These are phyloP conservation scores for Gillenia trifoliata DNA, from an alignment of 306 rosid species.

Conservation along the genomic window DNA sequence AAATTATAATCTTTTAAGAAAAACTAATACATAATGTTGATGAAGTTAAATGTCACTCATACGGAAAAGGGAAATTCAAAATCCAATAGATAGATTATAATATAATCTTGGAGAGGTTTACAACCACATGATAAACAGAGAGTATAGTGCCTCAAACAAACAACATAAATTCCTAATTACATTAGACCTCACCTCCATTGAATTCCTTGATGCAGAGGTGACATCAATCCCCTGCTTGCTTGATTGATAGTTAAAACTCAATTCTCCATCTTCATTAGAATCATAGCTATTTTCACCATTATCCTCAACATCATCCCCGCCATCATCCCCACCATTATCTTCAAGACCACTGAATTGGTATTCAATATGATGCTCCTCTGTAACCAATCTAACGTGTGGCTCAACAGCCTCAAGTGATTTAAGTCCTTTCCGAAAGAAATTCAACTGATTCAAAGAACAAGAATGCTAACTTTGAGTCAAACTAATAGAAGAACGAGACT, in stretches of 20 bases:
- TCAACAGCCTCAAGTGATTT: conserved; percentile 83
- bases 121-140: not conserved
- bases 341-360: conserved; percentile 71
- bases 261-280: conserved; percentile 47
- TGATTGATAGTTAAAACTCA: conserved; percentile 67
- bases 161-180: not conserved
- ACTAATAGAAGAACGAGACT: not conserved
- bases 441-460: conserved; percentile 45
- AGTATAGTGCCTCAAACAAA: conserved; percentile 5
- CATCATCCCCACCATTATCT: conserved; percentile 48
- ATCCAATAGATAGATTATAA: not conserved
- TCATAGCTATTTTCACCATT: conserved; percentile 35
- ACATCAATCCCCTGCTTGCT: conserved; percentile 47
- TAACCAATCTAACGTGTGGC: conserved; percentile 63
- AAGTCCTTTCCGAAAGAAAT: conserved; percentile 84
- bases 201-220: conserved; percentile 48
- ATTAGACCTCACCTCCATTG: conserved; percentile 54
- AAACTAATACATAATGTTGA: too few species aligned
- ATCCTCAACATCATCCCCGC: conserved; percentile 32
- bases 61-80: too few species aligned
- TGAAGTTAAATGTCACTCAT: too few species aligned
- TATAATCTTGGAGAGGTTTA: not conserved
- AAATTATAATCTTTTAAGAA: too few species aligned
- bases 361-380: conserved; percentile 74
- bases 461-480: conserved; percentile 14